A percentile compares a stretch with the other conserved stretches of the same genome.
These are phyloP conservation scores for Nidularia pulvinata DNA, from an alignment of 768 basidiomycete species.

Conservation along the genomic window DNA sequence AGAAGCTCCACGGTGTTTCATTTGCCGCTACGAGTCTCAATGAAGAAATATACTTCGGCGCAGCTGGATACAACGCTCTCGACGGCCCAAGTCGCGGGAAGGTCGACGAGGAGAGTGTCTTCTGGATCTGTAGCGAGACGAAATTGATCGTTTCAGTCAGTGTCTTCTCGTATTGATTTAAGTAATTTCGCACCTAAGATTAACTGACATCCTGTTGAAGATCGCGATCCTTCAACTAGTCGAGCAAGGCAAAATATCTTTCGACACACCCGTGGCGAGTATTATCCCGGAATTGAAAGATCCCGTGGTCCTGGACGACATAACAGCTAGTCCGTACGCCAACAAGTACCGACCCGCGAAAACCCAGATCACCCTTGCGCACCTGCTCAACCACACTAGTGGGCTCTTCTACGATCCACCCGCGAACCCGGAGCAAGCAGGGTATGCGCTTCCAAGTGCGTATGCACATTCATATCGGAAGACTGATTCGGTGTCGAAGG, in stretches of 20 bases:
- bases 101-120: slow-evolving; percentile 19
- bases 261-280: slow-evolving; percentile 21
- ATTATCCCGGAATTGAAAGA: slow-evolving; percentile 26
- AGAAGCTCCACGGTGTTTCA: slow-evolving; percentile 19
- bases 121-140: slow-evolving; percentile 31
- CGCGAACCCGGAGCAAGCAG: not conserved
- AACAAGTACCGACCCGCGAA: slow-evolving; percentile 5
- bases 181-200: too few relatives aligned
- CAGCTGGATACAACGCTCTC: slow-evolving; percentile 17
- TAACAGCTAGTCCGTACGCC: not conserved
- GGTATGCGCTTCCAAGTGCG: slow-evolving; percentile 2
- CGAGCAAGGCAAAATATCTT: slow-evolving; percentile 23
- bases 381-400: slow-evolving; percentile 20
- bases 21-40: slow-evolving; percentile 18
- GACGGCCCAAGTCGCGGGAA: slow-evolving; percentile 18
- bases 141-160: slow-evolving; percentile 24
- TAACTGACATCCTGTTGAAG: slow-evolving; percentile 6
- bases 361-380: slow-evolving; percentile 10
- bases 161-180: not conserved
- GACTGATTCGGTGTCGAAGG: too few relatives aligned
- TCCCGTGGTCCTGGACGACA: slow-evolving; percentile 9
- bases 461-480: slow-evolving; percentile 3
- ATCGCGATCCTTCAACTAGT: slow-evolving; percentile 29
- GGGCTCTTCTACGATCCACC: slow-evolving; percentile 13
- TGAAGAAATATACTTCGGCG: slow-evolving; percentile 17